Evolutionary conservation across 2,329 filamentous ascomycete genomes (phyloP).

Genomic region (Trichoderma asperellum): DNA sequence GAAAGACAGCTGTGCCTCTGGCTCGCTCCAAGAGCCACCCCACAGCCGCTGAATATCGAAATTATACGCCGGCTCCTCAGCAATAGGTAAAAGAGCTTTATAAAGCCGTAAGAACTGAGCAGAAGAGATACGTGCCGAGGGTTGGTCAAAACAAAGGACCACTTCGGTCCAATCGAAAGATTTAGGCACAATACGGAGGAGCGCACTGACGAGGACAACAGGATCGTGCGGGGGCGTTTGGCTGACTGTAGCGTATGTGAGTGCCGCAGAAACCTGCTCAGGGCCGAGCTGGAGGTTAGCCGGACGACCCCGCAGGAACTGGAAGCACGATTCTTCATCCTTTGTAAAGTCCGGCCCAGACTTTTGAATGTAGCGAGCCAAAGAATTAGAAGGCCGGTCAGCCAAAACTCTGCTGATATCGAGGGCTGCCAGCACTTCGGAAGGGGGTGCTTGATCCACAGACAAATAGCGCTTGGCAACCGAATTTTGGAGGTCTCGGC

Average conservation of each 20-base stretch:
- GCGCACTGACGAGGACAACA: conserved; percentile 61
- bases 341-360: conserved; percentile 75
- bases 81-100: conserved; percentile 74
- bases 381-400: conserved; percentile 58
- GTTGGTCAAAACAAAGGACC: conserved; percentile 78
- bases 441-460: conserved; percentile 66
- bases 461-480: conserved; percentile 70
- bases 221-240: conserved; percentile 59
- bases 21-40: conserved; percentile 86
- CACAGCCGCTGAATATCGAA: conserved; percentile 89
- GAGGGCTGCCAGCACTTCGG: conserved; percentile 70
- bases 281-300: conserved; percentile 69
- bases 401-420: conserved; percentile 69
- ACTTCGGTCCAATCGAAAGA: conserved; percentile 73
- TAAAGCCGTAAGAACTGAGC: conserved; percentile 82
- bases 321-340: conserved; percentile 68
- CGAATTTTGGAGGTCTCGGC: conserved; percentile 70
- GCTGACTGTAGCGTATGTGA: conserved; percentile 69
- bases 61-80: conserved; percentile 51
- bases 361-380: conserved; percentile 72
- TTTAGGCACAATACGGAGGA: conserved; percentile 64
- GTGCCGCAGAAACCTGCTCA: conserved; percentile 78
- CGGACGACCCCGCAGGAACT: conserved; percentile 58
- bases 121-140: conserved; percentile 73
- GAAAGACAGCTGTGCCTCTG: conserved; percentile 91